Evolutionary conservation across 495 filamentous ascomycete genomes (phyloP).

Genomic region (Trichocladium uniseriatum): DNA sequence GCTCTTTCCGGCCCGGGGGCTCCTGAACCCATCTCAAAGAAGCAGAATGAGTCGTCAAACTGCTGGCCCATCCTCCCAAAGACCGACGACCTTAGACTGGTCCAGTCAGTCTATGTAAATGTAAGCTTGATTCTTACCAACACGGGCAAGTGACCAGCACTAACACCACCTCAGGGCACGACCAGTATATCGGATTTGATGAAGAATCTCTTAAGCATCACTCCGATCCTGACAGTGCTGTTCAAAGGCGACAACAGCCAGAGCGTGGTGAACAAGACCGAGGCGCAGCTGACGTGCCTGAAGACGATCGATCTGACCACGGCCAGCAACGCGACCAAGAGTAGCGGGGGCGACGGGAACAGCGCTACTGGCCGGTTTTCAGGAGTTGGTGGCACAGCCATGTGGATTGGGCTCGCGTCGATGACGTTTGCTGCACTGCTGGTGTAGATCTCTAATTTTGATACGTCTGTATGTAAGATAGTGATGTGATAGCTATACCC

Average conservation of each 20-base stretch:
- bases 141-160: no score
- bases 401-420: background rate
- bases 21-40: background rate
- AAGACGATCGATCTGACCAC: conserved; percentile 7
- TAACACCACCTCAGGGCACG: no score
- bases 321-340: background rate
- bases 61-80: conserved; percentile 7
- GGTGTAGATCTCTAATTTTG: background rate
- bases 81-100: background rate
- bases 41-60: background rate
- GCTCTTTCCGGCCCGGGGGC: background rate
- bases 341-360: background rate
- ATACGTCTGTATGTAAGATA: no score
- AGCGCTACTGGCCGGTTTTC: background rate
- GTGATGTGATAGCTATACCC: no score
- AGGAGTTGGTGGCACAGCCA: background rate
- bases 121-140: background rate
- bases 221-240: conserved; percentile 4
- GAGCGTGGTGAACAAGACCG: background rate
- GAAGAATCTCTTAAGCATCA: conserved; percentile 3
- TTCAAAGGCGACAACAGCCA: background rate
- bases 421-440: background rate
- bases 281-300: conserved; percentile 6
- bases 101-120: background rate
- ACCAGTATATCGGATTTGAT: background rate